Percentiles rank a stretch among this genome's conserved stretches.
Evolutionary conservation across 345 rosid species (phyloP).

Genomic region (Anastatica hierochuntica): DNA sequence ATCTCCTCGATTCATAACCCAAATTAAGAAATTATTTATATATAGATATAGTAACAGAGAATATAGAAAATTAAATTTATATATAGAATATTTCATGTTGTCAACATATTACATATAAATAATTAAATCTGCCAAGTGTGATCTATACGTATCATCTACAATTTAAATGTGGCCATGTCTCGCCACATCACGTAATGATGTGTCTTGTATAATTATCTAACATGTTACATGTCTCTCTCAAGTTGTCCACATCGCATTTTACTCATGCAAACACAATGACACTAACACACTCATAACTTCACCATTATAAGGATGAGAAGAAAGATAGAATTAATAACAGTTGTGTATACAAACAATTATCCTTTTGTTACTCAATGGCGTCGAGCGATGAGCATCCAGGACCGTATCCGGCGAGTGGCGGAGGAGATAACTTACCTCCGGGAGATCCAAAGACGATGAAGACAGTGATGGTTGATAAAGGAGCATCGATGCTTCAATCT

Average conservation of each 20-base stretch:
- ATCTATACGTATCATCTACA: no score
- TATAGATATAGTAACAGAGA: background rate
- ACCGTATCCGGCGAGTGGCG: slow-evolving; percentile 18
- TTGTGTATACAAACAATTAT: background rate
- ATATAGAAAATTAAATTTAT: no score
- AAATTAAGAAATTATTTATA: slow-evolving; percentile 1
- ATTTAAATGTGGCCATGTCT: no score
- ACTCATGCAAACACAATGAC: slow-evolving; percentile 20
- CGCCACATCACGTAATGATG: slow-evolving; percentile 5
- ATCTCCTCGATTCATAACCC: background rate
- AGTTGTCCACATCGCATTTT: background rate
- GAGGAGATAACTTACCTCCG: slow-evolving; percentile 23
- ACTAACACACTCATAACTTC: background rate
- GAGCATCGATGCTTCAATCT: slow-evolving; percentile 47
- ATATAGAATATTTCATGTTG: no score
- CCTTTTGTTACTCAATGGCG: slow-evolving; percentile 1
- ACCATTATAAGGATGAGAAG: background rate
- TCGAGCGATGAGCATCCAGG: slow-evolving; percentile 29
- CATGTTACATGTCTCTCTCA: no score
- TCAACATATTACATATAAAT: no score
- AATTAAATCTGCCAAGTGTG: no score
- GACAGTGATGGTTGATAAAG: slow-evolving; percentile 36
- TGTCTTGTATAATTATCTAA: no score
- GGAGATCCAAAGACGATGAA: slow-evolving; percentile 38
- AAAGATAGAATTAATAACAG: background rate